Evolutionary conservation across 2,329 filamentous ascomycete genomes (phyloP).

Genomic region (Ilyonectria robusta): DNA sequence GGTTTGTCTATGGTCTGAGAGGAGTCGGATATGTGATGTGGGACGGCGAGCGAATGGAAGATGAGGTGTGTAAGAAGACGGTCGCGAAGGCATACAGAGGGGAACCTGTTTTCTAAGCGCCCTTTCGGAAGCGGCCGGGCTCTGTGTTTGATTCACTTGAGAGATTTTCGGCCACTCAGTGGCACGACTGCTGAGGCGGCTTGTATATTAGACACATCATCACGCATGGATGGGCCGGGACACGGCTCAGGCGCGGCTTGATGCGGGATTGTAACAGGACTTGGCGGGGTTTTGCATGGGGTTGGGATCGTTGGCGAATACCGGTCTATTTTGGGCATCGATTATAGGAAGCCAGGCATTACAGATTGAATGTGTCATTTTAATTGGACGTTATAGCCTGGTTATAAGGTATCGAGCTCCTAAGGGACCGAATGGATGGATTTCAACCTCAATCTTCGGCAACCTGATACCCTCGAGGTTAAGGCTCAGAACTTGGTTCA

Average conservation of each 20-base stretch:
- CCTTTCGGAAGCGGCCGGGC: too few species aligned
- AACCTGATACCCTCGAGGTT: too few species aligned
- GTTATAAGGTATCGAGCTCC: too few species aligned
- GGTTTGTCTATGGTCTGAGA: slow-evolving; percentile 37
- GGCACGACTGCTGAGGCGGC: slow-evolving; percentile 1
- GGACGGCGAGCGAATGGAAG: slow-evolving; percentile 39
- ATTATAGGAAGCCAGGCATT: background rate
- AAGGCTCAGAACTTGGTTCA: too few species aligned
- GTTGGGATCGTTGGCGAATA: background rate
- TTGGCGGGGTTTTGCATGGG: background rate
- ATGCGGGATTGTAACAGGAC: slow-evolving; percentile 4
- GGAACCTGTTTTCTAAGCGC: slow-evolving; percentile 32
- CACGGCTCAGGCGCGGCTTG: background rate
- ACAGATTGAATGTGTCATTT: background rate
- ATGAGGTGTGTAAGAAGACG: slow-evolving; percentile 31
- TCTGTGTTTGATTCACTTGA: background rate
- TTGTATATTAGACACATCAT: slow-evolving; percentile 11
- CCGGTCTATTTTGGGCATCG: background rate
- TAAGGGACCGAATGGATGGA: too few species aligned
- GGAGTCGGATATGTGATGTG: slow-evolving; percentile 42
- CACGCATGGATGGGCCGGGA: background rate
- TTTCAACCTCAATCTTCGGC: too few species aligned
- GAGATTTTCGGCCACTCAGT: background rate
- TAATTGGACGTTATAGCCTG: background rate
- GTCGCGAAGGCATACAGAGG: slow-evolving; percentile 39